Base-by-base conservation (phyloP, 345 rosid genomes). In the Linum usitatissimum region DNA sequence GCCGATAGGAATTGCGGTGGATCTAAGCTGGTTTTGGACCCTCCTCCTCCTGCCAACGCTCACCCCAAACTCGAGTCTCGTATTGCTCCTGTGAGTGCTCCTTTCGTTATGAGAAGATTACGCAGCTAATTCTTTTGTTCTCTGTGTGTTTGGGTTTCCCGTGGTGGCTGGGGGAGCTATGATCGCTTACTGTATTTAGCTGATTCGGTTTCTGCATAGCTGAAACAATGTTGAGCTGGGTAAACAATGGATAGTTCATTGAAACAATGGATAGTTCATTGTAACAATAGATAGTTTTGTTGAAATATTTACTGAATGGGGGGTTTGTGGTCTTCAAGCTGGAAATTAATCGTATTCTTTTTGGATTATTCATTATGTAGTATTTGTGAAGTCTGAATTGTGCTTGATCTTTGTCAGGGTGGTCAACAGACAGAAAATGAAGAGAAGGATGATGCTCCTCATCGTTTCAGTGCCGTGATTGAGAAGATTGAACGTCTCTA, bases 401-500 rank as follows among this genome's bases (percentile, higher is more conserved):
- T 60, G 66, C 51, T 75, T 58, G 71, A 40, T 63, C 61, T 54
- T 62, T 38, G 67, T 38, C 55, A 92, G 93, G 87, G 77, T 54
- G 87, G 77, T 54, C 84, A 76, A 66, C 70, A 66, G 19, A 71
- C 59, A 15, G 93, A 81, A 60, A 67, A 70, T 19, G 88, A 78
- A 72, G 72, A 1, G 64, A 81, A 70, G 55, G 93, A 87, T 30
- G 83, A 80, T 23, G 73, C 91, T 70, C 68, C 95, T 5, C 78
- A 85, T 72, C 95, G 98, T 59, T 85, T 85, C 68, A 89, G 83
- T 75, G 78, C 95, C 31, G 96, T 92, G 67, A 87, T 92, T 67
- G 95, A 85, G 82, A 92, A 89, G 90, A 89, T 92, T 64, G 98
- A 92, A 74, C 87, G 95, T 49, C 93, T 92, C 40, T 92, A 92